Percentiles rank a stretch among this genome's conserved stretches.
Conservation (phyloP, 768 basidiomycete species). For the Rhodotorula diobovata region DNA sequence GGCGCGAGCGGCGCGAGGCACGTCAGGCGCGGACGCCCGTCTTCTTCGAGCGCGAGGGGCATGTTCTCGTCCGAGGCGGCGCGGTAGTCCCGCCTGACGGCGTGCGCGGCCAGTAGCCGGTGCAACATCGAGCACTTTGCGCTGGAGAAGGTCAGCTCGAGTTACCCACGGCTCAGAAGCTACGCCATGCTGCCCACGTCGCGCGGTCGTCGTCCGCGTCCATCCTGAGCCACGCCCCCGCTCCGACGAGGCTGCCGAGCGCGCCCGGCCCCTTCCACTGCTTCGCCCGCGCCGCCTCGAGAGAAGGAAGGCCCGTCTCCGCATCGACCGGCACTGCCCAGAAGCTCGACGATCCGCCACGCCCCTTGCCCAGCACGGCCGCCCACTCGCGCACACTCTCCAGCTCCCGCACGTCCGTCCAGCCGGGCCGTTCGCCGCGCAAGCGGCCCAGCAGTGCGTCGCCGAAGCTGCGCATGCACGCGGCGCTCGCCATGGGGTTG, state of each 20-base stretch:
- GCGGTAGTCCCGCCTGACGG: neutral
- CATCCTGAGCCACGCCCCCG: neutral
- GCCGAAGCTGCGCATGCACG: conserved; percentile 10
- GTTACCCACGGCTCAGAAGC: too few species aligned
- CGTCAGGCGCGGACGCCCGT: conserved; percentile 5
- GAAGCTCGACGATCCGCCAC: conserved; percentile 2
- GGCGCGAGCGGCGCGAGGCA: conserved; percentile 10
- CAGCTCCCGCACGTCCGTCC: neutral
- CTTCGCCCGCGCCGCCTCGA: too few species aligned
- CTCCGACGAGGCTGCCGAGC: neutral
- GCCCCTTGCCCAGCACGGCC: neutral
- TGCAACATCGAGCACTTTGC: neutral
- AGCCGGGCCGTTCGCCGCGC: neutral
- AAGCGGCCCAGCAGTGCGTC: neutral
- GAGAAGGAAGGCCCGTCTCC: neutral
- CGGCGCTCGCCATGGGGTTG: conserved; percentile 16
- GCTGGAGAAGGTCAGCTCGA: neutral
- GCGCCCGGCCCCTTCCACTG: neutral
- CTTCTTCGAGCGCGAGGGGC: conserved; percentile 30
- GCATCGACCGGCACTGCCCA: neutral
- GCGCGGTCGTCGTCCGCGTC: neutral
- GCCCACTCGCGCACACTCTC: neutral
- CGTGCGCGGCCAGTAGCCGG: neutral
- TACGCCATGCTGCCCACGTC: too few species aligned
- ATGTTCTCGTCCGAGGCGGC: conserved; percentile 11